Conservation (phyloP, 176 grass and related monocot species). For the Aegilops speltoides region DNA sequence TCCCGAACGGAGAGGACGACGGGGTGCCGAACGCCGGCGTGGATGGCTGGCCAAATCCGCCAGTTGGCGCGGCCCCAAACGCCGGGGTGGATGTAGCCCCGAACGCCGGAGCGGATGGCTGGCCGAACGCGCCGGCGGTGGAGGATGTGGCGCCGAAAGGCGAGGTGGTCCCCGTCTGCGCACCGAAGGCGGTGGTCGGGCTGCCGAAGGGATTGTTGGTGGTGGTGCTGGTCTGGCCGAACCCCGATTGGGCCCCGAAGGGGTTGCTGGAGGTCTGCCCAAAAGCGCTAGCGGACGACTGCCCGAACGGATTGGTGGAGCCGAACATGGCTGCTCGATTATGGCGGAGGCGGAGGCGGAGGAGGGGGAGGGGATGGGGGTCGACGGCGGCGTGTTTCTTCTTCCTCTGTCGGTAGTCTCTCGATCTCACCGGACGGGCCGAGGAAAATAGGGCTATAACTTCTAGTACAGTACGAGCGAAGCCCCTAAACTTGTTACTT, state of each 20-base stretch:
- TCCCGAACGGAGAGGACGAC: conserved; percentile 42
- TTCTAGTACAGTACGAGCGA: background rate
- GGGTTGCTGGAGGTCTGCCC: conserved; percentile 60
- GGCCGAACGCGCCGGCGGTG: conserved; percentile 54
- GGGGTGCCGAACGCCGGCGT: conserved; percentile 47
- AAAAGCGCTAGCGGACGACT: conserved; percentile 46
- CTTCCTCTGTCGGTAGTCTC: background rate
- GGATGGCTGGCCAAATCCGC: conserved; percentile 16
- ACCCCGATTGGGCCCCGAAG: conserved; percentile 56
- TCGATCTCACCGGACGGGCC: background rate
- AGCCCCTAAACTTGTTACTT: background rate
- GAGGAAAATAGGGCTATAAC: background rate
- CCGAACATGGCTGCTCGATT: conserved; percentile 52
- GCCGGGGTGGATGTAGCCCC: conserved; percentile 11
- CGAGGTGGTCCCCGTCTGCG: conserved; percentile 33
- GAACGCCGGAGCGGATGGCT: conserved; percentile 47
- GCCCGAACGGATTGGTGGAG: conserved; percentile 52
- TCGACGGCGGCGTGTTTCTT: background rate
- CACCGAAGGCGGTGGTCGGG: conserved; percentile 53
- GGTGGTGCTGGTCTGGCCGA: conserved; percentile 55
- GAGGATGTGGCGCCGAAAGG: conserved; percentile 46
- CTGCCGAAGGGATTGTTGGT: conserved; percentile 80
- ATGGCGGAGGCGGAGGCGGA: background rate
- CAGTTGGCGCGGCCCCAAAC: background rate
- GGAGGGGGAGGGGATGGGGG: background rate